Conservation (phyloP, 768 basidiomycete genomes). For the Lyophyllum semitale region DNA sequence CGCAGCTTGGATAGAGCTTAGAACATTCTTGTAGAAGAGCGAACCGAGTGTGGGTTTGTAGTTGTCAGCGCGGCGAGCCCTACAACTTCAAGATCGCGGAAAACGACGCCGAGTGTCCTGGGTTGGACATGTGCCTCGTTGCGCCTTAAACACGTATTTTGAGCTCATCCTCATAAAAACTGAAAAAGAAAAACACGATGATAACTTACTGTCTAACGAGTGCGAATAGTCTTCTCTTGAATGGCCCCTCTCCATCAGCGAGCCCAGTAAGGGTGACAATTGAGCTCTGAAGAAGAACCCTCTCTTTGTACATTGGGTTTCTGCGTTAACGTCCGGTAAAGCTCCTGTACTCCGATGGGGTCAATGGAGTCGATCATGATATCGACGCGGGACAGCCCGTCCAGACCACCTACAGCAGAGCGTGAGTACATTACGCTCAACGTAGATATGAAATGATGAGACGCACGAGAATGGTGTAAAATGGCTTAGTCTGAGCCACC, state of each 20-base stretch:
- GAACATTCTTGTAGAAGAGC: constrained; percentile 41
- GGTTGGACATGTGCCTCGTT: constrained; percentile 17
- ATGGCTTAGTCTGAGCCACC: no score
- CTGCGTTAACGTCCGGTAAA: constrained; percentile 22
- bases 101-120: constrained; percentile 50
- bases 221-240: constrained; percentile 29
- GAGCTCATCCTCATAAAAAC: background rate
- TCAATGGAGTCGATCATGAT: constrained; percentile 52
- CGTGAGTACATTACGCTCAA: no score
- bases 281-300: constrained; percentile 12
- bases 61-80: constrained; percentile 45
- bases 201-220: constrained; percentile 24
- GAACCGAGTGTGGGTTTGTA: constrained; percentile 58
- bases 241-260: constrained; percentile 25
- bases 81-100: constrained; percentile 52
- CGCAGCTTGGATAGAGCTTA: constrained; percentile 38
- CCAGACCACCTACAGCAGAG: no score
- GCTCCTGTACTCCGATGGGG: constrained; percentile 38
- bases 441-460: no score
- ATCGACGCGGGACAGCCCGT: constrained; percentile 34
- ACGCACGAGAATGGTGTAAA: no score
- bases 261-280: constrained; percentile 17
- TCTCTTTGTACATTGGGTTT: constrained; percentile 3
- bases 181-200: no score
- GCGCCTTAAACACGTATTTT: constrained; percentile 1